Base-by-base conservation (phyloP, 169 alveolate species). In the Cystoisospora suis region DNA sequence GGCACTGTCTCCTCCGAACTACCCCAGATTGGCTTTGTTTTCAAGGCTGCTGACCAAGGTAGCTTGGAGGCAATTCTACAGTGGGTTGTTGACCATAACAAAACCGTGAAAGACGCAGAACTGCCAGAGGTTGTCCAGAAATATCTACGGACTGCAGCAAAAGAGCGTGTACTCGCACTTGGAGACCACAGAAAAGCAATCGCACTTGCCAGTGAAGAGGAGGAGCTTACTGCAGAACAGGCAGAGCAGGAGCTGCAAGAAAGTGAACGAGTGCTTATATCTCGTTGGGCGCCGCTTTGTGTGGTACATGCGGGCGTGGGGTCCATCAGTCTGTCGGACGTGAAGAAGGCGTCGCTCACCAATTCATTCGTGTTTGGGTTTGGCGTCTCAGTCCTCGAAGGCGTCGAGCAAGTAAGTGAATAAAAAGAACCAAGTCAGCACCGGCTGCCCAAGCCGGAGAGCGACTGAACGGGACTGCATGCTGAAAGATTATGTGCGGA, bases 41-140 rank as follows among this genome's bases (percentile, higher is more conserved):
- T 83, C n/a, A 83, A 83, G 45, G 81, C 90, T 42, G 90, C 69
- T 3, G 90, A 83, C 81, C 90, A 83, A 65, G 90, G 90, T 45
- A 83, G 90, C 75, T 44, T 83, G 58, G 90, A 83, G 81, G 90
- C 90, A 12, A 58, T 83, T 32, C 38, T 83, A 45, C 47, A 56
- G 58, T 83, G 79, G 79, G 17, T 83, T 23, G 90, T 36, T 6
- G 44, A 40, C n/a, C 27, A 17, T 27, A 83, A 83, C 81, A 20
- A 56, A n/a, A 32, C n/a, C 1, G 44, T 38, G 40, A 56, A 58
- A 45, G 32, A 53, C 61, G 61, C 56, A 20, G 65, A 34, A 32
- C 81, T 58, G 47, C 61, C 90, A 7, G 58, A 61, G 7, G 81
- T 44, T 4, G 81, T 59, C 12, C 29, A 23, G 44, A 42, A 53